Conservation (phyloP, 805 yeast genomes). For the Ogataea trehalophila region DNA sequence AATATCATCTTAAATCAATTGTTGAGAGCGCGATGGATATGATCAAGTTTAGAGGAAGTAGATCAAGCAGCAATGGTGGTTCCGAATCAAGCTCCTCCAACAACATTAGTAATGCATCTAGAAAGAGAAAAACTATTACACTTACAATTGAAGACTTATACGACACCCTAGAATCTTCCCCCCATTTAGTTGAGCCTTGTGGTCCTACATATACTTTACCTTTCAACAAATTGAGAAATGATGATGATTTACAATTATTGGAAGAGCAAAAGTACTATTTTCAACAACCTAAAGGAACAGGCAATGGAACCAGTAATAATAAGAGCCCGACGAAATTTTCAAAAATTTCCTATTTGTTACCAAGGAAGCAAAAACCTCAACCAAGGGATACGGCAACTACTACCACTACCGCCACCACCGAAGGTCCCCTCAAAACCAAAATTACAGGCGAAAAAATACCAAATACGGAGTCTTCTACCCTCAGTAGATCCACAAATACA, state of each 20-base stretch:
- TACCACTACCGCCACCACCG: too few relatives aligned
- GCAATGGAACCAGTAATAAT: neutral
- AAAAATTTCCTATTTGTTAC: conserved; percentile 25
- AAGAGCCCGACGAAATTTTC: conserved; percentile 20
- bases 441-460: too few relatives aligned
- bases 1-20: conserved; percentile 68
- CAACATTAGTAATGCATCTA: neutral
- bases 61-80: conserved; percentile 29
- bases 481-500: neutral
- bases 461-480: too few relatives aligned
- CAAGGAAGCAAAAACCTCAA: conserved; percentile 8
- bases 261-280: conserved; percentile 10
- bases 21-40: conserved; percentile 72
- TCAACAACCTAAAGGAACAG: neutral
- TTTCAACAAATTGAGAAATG: conserved; percentile 50
- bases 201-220: conserved; percentile 54
- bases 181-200: conserved; percentile 63
- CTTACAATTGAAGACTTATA: conserved; percentile 63
- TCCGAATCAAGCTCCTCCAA: conserved; percentile 2
- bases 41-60: conserved; percentile 54
- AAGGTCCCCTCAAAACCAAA: too few relatives aligned
- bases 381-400: too few relatives aligned
- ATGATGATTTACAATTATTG: conserved; percentile 36
- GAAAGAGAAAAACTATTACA: conserved; percentile 29
- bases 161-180: conserved; percentile 59